A percentile compares a stretch with the other conserved stretches of the same genome.
Evolutionary conservation across 345 rosid species (phyloP).

Genomic region (Carallia pectinifolia): DNA sequence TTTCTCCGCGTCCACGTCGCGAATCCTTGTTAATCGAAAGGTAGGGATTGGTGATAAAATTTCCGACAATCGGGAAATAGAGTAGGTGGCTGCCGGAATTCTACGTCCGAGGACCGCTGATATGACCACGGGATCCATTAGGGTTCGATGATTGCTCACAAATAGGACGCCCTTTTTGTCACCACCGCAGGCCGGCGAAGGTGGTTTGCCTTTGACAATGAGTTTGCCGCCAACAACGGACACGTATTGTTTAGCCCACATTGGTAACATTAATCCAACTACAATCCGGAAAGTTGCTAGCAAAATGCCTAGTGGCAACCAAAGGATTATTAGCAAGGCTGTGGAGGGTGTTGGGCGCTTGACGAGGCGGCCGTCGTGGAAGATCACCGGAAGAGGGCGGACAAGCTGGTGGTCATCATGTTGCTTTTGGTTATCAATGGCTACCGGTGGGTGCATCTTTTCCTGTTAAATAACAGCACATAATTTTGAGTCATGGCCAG

Average conservation of each 20-base stretch:
- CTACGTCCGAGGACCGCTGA: slow-evolving; percentile 65
- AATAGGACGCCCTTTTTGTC: slow-evolving; percentile 59
- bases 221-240: slow-evolving; percentile 60
- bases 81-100: slow-evolving; percentile 90
- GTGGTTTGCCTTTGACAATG: slow-evolving; percentile 74
- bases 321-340: slow-evolving; percentile 64
- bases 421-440: slow-evolving; percentile 12
- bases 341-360: slow-evolving; percentile 73
- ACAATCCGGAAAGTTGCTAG: slow-evolving; percentile 53
- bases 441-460: slow-evolving; percentile 51
- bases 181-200: slow-evolving; percentile 38
- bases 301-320: slow-evolving; percentile 81
- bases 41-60: slow-evolving; percentile 88
- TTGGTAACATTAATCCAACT: slow-evolving; percentile 53
- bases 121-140: slow-evolving; percentile 87
- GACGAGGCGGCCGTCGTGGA: slow-evolving; percentile 89
- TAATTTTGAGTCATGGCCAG: no score
- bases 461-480: slow-evolving; percentile 36
- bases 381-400: slow-evolving; percentile 75
- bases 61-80: slow-evolving; percentile 75
- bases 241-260: slow-evolving; percentile 57
- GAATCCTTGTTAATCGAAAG: slow-evolving; percentile 63
- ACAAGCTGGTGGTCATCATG: slow-evolving; percentile 25
- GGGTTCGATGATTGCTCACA: slow-evolving; percentile 90
- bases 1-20: slow-evolving; percentile 60